Base-by-base conservation (phyloP, 345 rosid genomes). In the Citrus reticulata region DNA sequence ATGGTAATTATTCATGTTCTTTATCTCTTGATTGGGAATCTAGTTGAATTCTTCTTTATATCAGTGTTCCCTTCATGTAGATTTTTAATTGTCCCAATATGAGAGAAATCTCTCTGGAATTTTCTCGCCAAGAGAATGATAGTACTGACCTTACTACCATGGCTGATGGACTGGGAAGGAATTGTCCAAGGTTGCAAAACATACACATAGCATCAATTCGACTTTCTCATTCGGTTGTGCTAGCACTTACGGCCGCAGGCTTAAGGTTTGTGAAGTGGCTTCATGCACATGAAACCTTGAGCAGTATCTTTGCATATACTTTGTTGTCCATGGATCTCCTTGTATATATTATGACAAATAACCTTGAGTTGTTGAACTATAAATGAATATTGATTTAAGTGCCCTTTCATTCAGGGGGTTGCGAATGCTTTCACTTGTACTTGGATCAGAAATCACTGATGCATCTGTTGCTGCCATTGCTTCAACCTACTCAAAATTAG, bases 381-480 rank as follows among this genome's bases (percentile, higher is more conserved):
- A 17, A 60, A 51, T 77, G 30, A 42, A 74, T 34, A n/a, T 67
- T 71, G 60, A 61, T 68, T 78, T 34, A 5, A 35, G 74, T 85
- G 13, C 42, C 65, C 42, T 19, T 32, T 81, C 29, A 7, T 81
- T 59, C 84, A 97, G 99, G 94, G 83, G 86, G 16, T 82, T 97
- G 87, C 88, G 91, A 63, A 94, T 94, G 99, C 95, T 97, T 57
- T 97, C 99, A 7, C 92, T 97, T 54, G 95, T 97, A 71, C 93
- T 97, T 85, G 99, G 98, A 86, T 77, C 92, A 57, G 95, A 87
- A 62, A 94, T 97, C 80, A 91, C 90, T 1, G 99, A 97, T 87
- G 98, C 93, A 69, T 94, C 99, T 68, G 97, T 94, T 75, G 95
- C 95, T 82, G 96, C 98, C 72, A 93, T 97, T 83, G 87, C 95